Percentiles rank a stretch among this genome's conserved stretches.
phyloP scores from a whole-genome alignment of 305 asterid genomes.

The Striga hermonthica region DNA sequence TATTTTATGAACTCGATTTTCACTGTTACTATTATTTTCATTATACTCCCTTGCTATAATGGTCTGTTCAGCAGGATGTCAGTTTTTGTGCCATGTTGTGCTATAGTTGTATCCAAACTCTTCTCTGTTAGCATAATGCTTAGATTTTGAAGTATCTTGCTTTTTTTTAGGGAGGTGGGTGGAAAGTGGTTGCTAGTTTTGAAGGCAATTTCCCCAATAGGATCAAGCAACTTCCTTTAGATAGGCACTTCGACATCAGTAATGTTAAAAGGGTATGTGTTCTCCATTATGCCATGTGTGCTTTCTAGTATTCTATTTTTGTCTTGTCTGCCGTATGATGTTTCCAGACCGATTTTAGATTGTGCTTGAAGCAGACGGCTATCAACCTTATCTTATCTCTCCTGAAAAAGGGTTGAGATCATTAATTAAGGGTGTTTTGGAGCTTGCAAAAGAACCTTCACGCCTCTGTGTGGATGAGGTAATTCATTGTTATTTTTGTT shows the following conservation, averaged over 20 bases:
- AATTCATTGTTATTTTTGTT: conserved; percentile 27
- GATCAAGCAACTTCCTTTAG: conserved; percentile 89
- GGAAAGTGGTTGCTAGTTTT: conserved; percentile 95
- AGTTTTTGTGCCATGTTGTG: conserved; percentile 1
- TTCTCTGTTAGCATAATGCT: not conserved
- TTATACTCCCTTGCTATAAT: not conserved
- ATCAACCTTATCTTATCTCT: conserved; percentile 98
- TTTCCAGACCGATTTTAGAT: conserved; percentile 49
- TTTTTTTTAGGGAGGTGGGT: conserved; percentile 70
- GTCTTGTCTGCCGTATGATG: conserved; percentile 29
- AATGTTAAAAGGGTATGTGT: conserved; percentile 82
- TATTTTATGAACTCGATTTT: not conserved
- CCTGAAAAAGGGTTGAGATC: conserved; percentile 99
- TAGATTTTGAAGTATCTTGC: conserved; percentile 18
- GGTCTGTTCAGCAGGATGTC: not conserved
- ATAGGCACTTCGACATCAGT: conserved; percentile 81
- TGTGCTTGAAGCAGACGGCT: conserved; percentile 99
- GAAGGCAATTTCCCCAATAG: conserved; percentile 94
- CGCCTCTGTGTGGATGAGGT: conserved; percentile 99
- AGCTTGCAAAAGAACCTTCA: conserved; percentile 97
- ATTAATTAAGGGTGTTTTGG: conserved; percentile 83
- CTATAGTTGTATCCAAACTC: not conserved
- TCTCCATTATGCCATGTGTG: conserved; percentile 19
- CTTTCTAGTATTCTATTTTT: not conserved
- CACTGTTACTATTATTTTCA: not conserved